Evolutionary conservation across 805 yeast genomes (phyloP).

Genomic region (Metschnikowia drakensbergensis): DNA sequence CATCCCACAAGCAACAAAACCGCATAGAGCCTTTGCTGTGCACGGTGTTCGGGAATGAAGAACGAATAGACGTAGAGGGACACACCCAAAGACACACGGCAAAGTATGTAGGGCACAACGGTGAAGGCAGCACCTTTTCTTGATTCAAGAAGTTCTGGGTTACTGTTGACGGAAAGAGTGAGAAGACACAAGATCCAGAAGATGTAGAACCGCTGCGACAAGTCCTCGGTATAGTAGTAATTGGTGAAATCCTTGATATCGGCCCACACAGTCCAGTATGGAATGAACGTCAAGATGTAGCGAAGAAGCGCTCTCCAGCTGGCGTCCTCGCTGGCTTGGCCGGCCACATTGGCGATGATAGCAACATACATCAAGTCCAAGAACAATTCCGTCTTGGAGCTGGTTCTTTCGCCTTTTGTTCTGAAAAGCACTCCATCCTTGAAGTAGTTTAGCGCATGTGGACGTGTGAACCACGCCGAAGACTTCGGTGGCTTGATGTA

Average conservation of each 20-base stretch:
- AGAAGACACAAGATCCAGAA: slow-evolving; percentile 51
- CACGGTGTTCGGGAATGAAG: slow-evolving; percentile 47
- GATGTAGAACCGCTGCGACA: slow-evolving; percentile 49
- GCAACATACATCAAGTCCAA: slow-evolving; percentile 64
- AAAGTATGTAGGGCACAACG: slow-evolving; percentile 46
- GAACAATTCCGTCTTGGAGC: slow-evolving; percentile 54
- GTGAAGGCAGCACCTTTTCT: slow-evolving; percentile 39
- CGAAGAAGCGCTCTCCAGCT: slow-evolving; percentile 44
- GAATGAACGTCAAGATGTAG: slow-evolving; percentile 50
- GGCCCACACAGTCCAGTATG: slow-evolving; percentile 64
- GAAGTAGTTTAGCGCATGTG: slow-evolving; percentile 60
- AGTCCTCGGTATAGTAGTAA: slow-evolving; percentile 58
- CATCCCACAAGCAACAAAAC: slow-evolving; percentile 29
- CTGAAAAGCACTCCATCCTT: slow-evolving; percentile 53
- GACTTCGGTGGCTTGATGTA: slow-evolving; percentile 43
- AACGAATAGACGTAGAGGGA: slow-evolving; percentile 39
- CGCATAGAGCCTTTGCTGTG: slow-evolving; percentile 45
- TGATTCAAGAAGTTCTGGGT: slow-evolving; percentile 34
- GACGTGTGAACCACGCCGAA: slow-evolving; percentile 43
- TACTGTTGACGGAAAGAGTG: slow-evolving; percentile 48
- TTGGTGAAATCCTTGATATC: slow-evolving; percentile 62
- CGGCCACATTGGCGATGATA: slow-evolving; percentile 56
- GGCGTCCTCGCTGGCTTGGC: slow-evolving; percentile 48
- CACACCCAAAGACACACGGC: slow-evolving; percentile 39
- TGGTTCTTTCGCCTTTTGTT: slow-evolving; percentile 51